Conservation (phyloP, 208 protist species). For the Leishmania guyanensis region DNA sequence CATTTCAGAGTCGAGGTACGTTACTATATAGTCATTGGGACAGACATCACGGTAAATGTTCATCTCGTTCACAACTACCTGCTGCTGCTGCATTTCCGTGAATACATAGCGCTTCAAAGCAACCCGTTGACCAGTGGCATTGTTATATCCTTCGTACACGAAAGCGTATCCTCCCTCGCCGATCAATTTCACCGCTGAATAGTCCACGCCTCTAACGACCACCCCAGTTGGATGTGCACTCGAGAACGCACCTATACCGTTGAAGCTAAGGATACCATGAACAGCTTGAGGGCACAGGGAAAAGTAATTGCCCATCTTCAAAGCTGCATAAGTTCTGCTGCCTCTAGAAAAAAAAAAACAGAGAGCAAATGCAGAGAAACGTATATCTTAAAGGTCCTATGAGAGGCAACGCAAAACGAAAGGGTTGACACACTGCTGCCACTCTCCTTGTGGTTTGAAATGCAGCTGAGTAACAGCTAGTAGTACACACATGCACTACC, state of each 20-base stretch:
- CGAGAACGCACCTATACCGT: slow-evolving; percentile 1
- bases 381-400: neutral
- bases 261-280: slow-evolving; percentile 22
- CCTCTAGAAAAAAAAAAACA: neutral
- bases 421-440: neutral
- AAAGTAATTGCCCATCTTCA: slow-evolving; percentile 35
- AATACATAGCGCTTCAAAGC: slow-evolving; percentile 55
- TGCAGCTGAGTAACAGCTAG: neutral
- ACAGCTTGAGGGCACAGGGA: slow-evolving; percentile 33
- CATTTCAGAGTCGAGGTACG: slow-evolving; percentile 39
- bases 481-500: neutral
- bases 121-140: slow-evolving; percentile 33
- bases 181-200: slow-evolving; percentile 46
- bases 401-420: neutral
- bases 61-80: slow-evolving; percentile 30
- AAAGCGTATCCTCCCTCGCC: slow-evolving; percentile 63
- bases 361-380: neutral
- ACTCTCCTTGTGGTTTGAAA: neutral
- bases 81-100: slow-evolving; percentile 32
- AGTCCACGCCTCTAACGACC: slow-evolving; percentile 52
- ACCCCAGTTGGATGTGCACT: slow-evolving; percentile 31
- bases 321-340: neutral
- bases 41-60: slow-evolving; percentile 38
- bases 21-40: slow-evolving; percentile 40
- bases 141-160: slow-evolving; percentile 58